phyloP scores from a whole-genome alignment of 352 stramenopile genomes.

The Discostella stelligera region DNA sequence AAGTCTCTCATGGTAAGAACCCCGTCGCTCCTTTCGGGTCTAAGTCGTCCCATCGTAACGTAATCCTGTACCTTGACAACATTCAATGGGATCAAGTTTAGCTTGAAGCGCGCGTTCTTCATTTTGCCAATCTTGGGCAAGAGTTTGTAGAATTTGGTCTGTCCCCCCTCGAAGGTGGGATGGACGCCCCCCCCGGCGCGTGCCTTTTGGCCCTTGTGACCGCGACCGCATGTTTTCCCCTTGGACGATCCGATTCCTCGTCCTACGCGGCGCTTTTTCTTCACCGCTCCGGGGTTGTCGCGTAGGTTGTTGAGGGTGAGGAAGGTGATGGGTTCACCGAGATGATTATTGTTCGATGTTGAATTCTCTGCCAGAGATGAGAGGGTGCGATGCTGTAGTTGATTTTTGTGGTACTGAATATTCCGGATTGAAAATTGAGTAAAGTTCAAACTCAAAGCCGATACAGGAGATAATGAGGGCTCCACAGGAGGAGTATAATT shows the following conservation, averaged over 20 bases:
- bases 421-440: background rate
- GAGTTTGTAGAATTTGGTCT: constrained; percentile 95
- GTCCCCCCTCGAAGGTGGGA: constrained; percentile 96
- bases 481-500: no score
- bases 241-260: constrained; percentile 74
- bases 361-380: background rate
- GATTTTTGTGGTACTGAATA: no score
- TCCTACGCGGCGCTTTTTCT: constrained; percentile 67
- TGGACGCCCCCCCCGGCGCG: constrained; percentile 86
- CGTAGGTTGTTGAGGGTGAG: constrained; percentile 72
- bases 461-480: background rate
- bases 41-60: constrained; percentile 94
- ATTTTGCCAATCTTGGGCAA: constrained; percentile 96
- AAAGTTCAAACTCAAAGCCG: background rate
- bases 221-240: constrained; percentile 89
- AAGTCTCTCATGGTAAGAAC: constrained; percentile 91
- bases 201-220: constrained; percentile 97
- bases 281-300: constrained; percentile 76
- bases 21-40: constrained; percentile 70
- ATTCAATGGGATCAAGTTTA: constrained; percentile 90
- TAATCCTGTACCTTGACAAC: constrained; percentile 93
- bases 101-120: constrained; percentile 87
- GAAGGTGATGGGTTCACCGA: constrained; percentile 50
- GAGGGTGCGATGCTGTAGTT: background rate
- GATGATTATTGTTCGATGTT: background rate